These are phyloP conservation scores for Solanum hybrid DNA, from an alignment of 305 asterid genomes.

Conservation along the genomic window DNA sequence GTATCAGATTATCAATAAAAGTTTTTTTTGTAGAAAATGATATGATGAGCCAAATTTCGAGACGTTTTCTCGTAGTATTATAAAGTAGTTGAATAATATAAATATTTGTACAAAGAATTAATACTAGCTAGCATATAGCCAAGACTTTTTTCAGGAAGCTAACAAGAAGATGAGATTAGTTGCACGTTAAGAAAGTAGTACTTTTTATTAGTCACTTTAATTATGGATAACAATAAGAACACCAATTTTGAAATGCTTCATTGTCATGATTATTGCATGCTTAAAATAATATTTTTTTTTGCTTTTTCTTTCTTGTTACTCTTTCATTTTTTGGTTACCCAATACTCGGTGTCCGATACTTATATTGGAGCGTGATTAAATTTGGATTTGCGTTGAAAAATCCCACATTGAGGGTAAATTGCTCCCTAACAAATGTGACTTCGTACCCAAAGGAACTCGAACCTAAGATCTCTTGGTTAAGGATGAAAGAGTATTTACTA, in stretches of 20 bases:
- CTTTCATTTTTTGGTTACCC: background rate
- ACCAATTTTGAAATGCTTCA: background rate
- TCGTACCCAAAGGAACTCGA: too few species aligned
- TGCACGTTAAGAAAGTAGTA: slow-evolving; percentile 1
- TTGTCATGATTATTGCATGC: background rate
- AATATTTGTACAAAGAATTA: background rate
- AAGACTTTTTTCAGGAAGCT: background rate
- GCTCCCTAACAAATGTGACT: too few species aligned
- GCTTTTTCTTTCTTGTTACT: background rate
- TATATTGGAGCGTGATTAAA: accelerated
- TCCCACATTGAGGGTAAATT: too few species aligned
- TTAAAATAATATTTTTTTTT: background rate
- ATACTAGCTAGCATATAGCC: background rate
- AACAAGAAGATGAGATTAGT: background rate
- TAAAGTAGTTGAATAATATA: background rate
- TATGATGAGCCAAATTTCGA: background rate
- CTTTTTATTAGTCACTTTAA: background rate
- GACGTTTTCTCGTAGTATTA: background rate
- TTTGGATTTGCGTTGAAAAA: accelerated
- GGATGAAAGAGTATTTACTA: too few species aligned
- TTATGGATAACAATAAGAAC: background rate
- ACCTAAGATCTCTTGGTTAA: accelerated
- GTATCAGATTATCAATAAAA: background rate
- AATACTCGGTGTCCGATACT: too few species aligned
- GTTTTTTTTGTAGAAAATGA: background rate